These are phyloP conservation scores for Megacollybia marginata DNA, from an alignment of 768 basidiomycete genomes.

Conservation along the genomic window DNA sequence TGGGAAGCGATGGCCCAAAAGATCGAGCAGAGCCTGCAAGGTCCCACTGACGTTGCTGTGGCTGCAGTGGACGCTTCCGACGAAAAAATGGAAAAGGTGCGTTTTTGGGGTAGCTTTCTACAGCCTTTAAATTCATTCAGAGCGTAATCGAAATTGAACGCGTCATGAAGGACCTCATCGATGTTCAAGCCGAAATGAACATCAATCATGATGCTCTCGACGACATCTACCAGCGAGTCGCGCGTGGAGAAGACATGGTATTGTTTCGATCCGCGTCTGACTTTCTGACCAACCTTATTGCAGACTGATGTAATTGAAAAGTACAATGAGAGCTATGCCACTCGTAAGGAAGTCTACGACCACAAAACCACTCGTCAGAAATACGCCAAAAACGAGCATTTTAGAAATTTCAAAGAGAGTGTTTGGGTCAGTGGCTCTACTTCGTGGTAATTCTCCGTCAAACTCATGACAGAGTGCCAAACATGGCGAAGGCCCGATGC, in stretches of 20 bases:
- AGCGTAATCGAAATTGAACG: constrained; percentile 52
- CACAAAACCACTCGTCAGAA: constrained; percentile 70
- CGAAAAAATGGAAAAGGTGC: constrained; percentile 44
- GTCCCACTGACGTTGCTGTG: constrained; percentile 45
- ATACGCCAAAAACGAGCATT: constrained; percentile 57
- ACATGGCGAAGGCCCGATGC: constrained; percentile 55
- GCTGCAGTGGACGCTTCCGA: constrained; percentile 58
- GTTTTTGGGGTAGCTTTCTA: constrained; percentile 5
- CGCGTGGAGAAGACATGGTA: constrained; percentile 54
- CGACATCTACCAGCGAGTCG: constrained; percentile 48
- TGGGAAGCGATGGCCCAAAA: constrained; percentile 52
- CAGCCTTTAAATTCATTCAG: constrained; percentile 22
- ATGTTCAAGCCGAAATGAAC: constrained; percentile 55
- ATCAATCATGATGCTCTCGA: constrained; percentile 47
- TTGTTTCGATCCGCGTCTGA: constrained; percentile 16
- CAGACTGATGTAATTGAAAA: constrained; percentile 44
- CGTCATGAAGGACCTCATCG: constrained; percentile 63
- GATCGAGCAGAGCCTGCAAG: constrained; percentile 36
- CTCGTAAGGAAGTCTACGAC: constrained; percentile 38
- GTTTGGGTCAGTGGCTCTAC: constrained; percentile 49
- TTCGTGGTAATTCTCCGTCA: not conserved
- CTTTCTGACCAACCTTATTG: constrained; percentile 1
- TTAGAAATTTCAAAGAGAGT: constrained; percentile 52
- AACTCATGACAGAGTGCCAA: constrained; percentile 54
- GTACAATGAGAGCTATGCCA: constrained; percentile 43